These are phyloP conservation scores for Blastobotrys aristatus DNA, from an alignment of 1,139 yeast genomes.

Conservation along the genomic window DNA sequence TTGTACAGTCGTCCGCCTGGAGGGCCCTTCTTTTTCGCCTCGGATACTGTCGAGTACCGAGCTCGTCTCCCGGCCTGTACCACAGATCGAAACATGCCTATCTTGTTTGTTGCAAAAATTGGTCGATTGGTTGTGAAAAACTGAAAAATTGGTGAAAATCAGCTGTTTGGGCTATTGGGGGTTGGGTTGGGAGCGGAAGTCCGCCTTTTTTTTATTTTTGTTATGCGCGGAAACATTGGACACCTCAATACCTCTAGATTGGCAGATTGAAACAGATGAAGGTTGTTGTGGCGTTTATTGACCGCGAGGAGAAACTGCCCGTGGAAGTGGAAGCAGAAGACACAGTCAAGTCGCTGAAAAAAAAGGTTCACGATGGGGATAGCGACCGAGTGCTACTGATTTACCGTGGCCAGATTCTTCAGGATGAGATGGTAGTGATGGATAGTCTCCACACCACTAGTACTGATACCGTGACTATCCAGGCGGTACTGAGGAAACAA, in stretches of 20 bases:
- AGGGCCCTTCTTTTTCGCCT: conserved; percentile 1
- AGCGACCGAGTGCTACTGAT: not conserved
- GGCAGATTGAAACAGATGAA: not conserved
- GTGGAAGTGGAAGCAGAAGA: not conserved
- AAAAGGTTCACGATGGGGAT: not conserved
- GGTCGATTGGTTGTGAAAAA: not conserved
- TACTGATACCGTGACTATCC: not conserved
- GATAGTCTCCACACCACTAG: not conserved
- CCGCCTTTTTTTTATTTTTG: no score
- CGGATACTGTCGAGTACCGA: not conserved
- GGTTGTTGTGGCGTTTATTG: not conserved
- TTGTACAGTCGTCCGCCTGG: conserved; percentile 19
- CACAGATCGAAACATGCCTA: not conserved
- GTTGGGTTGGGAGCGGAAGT: not conserved
- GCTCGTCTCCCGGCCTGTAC: not conserved
- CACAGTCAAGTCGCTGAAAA: not conserved
- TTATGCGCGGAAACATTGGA: no score
- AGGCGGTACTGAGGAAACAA: not conserved
- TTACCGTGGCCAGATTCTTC: not conserved
- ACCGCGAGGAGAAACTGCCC: not conserved
- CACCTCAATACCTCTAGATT: no score
- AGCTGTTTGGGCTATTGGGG: not conserved
- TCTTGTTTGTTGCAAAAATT: not conserved
- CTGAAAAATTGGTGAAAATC: not conserved
- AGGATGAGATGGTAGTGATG: not conserved